phyloP scores from a whole-genome alignment of 2,329 filamentous ascomycete species.

The Xylariaceae sp. region DNA sequence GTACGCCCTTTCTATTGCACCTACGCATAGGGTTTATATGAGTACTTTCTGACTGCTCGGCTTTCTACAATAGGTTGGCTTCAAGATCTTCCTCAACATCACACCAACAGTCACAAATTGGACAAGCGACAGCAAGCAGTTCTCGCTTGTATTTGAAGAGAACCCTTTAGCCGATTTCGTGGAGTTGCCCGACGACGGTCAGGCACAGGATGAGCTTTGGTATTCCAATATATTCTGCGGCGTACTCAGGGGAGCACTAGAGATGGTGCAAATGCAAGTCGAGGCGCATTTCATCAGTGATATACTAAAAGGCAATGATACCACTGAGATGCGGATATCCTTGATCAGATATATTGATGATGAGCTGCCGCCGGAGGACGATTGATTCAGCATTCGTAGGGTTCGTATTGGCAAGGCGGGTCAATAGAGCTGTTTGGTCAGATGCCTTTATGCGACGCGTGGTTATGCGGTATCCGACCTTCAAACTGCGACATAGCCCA shows the following conservation, averaged over 20 bases:
- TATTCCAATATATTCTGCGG: slow-evolving; percentile 97
- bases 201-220: slow-evolving; percentile 95
- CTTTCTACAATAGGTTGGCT: slow-evolving; percentile 66
- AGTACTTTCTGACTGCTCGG: too few relatives aligned
- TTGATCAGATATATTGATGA: slow-evolving; percentile 94
- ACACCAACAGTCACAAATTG: slow-evolving; percentile 91
- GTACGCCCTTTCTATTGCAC: slow-evolving; percentile 38
- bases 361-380: slow-evolving; percentile 93
- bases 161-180: slow-evolving; percentile 97
- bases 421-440: not conserved
- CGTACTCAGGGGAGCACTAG: slow-evolving; percentile 81
- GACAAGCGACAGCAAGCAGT: slow-evolving; percentile 94
- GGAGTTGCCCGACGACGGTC: slow-evolving; percentile 90
- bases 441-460: too few relatives aligned
- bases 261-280: slow-evolving; percentile 99
- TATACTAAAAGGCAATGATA: slow-evolving; percentile 86
- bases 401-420: not conserved
- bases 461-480: too few relatives aligned
- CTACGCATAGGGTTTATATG: not conserved
- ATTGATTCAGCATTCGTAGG: slow-evolving; percentile 45
- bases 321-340: slow-evolving; percentile 93
- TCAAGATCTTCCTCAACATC: slow-evolving; percentile 98
- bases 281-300: slow-evolving; percentile 96
- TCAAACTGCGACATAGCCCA: too few relatives aligned
- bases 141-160: slow-evolving; percentile 93